Conservation (phyloP, 2,329 filamentous ascomycete species). For the Phyllosticta citriasiana region DNA sequence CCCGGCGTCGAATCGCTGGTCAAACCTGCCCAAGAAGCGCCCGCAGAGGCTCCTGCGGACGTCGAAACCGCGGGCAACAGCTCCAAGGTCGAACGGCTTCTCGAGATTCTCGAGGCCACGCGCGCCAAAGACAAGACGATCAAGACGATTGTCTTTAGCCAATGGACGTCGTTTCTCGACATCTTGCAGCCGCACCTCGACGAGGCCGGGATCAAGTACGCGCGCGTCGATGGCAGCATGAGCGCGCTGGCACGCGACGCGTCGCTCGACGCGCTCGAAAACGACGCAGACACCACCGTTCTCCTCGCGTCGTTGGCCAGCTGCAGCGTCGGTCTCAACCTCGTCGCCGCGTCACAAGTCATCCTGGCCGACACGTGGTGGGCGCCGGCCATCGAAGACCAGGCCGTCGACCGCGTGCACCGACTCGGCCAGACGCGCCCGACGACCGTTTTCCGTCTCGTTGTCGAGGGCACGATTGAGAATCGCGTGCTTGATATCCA, state of each 20-base stretch:
- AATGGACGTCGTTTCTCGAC: constrained; percentile 67
- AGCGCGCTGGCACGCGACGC: constrained; percentile 57
- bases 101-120: constrained; percentile 64
- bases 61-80: constrained; percentile 49
- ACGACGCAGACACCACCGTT: constrained; percentile 57
- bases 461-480: constrained; percentile 74
- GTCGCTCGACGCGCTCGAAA: constrained; percentile 57
- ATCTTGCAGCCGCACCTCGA: constrained; percentile 60
- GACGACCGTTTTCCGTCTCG: constrained; percentile 69
- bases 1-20: constrained; percentile 47
- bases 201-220: constrained; percentile 50
- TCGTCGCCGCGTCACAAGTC: constrained; percentile 78
- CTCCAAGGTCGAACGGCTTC: constrained; percentile 71
- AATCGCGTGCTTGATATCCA: constrained; percentile 73
- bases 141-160: constrained; percentile 65
- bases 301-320: constrained; percentile 75
- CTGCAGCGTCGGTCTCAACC: constrained; percentile 76
- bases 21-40: constrained; percentile 47
- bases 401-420: constrained; percentile 73
- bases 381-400: constrained; percentile 83
- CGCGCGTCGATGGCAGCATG: constrained; percentile 76
- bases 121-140: constrained; percentile 48
- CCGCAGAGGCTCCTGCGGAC: constrained; percentile 38
- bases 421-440: constrained; percentile 58
- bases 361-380: constrained; percentile 82